Evolutionary conservation across 768 basidiomycete species (phyloP), one percentile per base, ranked within the genome.

Genomic region (Rhodotorula kratochvilovae): DNA sequence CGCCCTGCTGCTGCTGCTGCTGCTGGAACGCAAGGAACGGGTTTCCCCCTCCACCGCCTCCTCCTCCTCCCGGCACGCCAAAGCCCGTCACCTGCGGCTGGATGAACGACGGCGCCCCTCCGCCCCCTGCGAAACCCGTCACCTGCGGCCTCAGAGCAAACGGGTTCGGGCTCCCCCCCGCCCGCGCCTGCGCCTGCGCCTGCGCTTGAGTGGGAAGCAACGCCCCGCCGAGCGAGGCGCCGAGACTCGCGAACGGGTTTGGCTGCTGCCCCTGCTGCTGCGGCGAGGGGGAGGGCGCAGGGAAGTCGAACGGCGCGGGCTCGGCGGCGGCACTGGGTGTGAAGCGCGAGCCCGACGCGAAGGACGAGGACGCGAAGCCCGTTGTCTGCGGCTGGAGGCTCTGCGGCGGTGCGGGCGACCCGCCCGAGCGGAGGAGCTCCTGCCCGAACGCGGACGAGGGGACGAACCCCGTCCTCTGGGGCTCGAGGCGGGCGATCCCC

Each of bases 21-120:
- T 42, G 58, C 58, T 29, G 35, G 29, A 43, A 59, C n/a, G 58
- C 58, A 2, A 59, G 17, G 42, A 59, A 59, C 39, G 58, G 58
- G 58, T 59, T 59, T 16, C 35, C 35, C 12, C 35, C 35, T 17
- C 39, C 25, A 25, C 21, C 35, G 4, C 16, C 19, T 4, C 36
- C 57, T 10, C 19, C 23, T 19, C 23, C 19, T 39, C 6, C 12
- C 12, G 48, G 25, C 56, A n/a, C 62, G 39, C 39, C 60, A 31
- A 66, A 71, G 21, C 70, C 70, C 35, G 70, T 71, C 51, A 63
- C 8, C 29, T 71, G 70, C 25, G 58, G 70, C 56, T 61, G 65
- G 54, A 71, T 1, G 33, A 31, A 50, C 7, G 35, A 2, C 5
- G n/a, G 8, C 3, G 35, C 21, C 16, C 12, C 2, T 3, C 29